These are phyloP conservation scores for Phytophthora ramorum DNA, from an alignment of 352 stramenopile species.

Conservation along the genomic window DNA sequence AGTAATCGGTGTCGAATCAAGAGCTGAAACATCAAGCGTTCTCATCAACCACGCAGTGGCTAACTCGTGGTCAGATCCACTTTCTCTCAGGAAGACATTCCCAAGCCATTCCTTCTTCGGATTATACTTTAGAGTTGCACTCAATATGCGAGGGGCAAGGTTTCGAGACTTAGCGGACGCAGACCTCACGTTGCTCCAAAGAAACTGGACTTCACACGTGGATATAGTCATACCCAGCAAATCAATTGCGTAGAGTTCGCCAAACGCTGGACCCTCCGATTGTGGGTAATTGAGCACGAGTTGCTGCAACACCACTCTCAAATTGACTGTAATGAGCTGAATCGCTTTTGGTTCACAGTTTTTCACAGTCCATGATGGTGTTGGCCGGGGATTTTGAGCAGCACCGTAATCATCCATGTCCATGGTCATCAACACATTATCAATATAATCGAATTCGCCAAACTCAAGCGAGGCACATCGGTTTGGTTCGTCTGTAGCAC, in stretches of 20 bases:
- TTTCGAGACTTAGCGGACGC: conserved; percentile 53
- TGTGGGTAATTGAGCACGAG: conserved; percentile 62
- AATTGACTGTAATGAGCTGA: conserved; percentile 36
- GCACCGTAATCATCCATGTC: conserved; percentile 45
- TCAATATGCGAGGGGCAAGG: conserved; percentile 65
- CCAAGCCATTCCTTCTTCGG: conserved; percentile 70
- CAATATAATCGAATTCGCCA: conserved; percentile 64
- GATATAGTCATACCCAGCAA: conserved; percentile 68
- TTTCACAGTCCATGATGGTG: conserved; percentile 31
- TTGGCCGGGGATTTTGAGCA: not conserved
- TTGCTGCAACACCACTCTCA: conserved; percentile 58
- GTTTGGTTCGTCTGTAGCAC: conserved; percentile 33
- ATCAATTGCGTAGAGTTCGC: conserved; percentile 76
- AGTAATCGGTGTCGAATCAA: conserved; percentile 25
- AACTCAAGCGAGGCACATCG: conserved; percentile 51
- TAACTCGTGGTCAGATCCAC: conserved; percentile 61
- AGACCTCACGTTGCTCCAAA: conserved; percentile 56
- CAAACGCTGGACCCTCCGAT: conserved; percentile 33
- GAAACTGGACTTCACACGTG: conserved; percentile 65
- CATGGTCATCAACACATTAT: conserved; percentile 50
- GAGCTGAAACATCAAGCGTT: conserved; percentile 62
- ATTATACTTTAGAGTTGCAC: conserved; percentile 64
- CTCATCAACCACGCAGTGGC: conserved; percentile 64
- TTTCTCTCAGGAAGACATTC: conserved; percentile 67
- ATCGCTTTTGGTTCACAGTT: conserved; percentile 36